These are phyloP conservation scores for Neonectria neomacrospora DNA, from an alignment of 2,329 filamentous ascomycete genomes.

Conservation along the genomic window DNA sequence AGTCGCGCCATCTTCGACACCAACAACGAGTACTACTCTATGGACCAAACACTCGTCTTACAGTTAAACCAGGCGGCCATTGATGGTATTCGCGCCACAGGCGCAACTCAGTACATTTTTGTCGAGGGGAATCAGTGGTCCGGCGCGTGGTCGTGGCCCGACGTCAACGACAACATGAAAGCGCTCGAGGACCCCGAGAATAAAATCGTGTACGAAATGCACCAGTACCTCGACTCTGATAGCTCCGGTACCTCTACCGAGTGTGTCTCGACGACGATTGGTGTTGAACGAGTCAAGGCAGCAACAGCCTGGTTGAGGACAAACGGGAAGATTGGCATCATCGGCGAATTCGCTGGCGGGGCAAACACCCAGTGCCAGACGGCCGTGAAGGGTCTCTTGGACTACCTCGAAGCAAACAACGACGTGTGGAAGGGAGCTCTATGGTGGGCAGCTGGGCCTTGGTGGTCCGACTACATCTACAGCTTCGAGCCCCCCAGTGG, in stretches of 20 bases:
- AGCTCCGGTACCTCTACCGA: conserved; percentile 59
- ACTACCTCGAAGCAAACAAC: conserved; percentile 63
- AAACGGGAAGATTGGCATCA: conserved; percentile 64
- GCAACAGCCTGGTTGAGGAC: conserved; percentile 65
- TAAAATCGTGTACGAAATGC: conserved; percentile 68
- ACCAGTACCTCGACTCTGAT: conserved; percentile 68
- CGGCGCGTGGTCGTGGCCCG: conserved; percentile 60
- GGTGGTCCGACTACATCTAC: conserved; percentile 66
- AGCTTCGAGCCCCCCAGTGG: conserved; percentile 60
- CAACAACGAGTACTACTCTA: conserved; percentile 74
- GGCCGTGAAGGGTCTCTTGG: conserved; percentile 63
- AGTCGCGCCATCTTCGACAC: conserved; percentile 70
- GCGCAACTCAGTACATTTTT: conserved; percentile 68
- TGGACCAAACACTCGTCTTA: conserved; percentile 68
- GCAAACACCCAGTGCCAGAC: conserved; percentile 62
- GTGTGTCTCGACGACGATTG: conserved; percentile 63
- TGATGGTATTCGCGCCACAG: conserved; percentile 68
- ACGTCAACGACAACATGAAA: conserved; percentile 54
- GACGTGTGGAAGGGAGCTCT: conserved; percentile 69
- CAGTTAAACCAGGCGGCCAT: conserved; percentile 74
- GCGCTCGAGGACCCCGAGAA: conserved; percentile 59
- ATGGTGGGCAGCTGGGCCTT: conserved; percentile 70
- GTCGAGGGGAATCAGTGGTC: conserved; percentile 67
- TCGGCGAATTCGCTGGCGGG: conserved; percentile 68
- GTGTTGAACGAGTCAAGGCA: conserved; percentile 58